Evolutionary conservation across 208 protist species (phyloP).

Genomic region (Acanthamoeba sp.): DNA sequence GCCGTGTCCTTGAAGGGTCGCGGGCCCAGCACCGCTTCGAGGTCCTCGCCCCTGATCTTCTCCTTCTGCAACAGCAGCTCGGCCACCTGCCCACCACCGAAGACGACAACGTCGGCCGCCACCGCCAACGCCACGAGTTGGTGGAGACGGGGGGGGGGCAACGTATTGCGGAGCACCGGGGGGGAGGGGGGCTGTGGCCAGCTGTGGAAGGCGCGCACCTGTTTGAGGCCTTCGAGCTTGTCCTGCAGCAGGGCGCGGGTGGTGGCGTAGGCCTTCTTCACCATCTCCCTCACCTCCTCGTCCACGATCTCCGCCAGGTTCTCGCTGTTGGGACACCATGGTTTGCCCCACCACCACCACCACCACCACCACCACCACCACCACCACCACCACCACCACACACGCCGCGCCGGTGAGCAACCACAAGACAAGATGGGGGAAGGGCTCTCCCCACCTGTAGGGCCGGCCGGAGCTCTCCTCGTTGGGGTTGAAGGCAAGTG

Average conservation of each 20-base stretch:
- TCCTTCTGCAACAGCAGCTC: conserved; percentile 92
- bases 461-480: conserved; percentile 57
- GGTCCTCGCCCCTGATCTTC: conserved; percentile 91
- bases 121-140: too few species aligned
- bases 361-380: too few species aligned
- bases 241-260: conserved; percentile 72
- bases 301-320: conserved; percentile 95
- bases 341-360: too few species aligned
- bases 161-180: too few species aligned
- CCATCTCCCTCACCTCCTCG: conserved; percentile 73
- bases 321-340: conserved; percentile 83
- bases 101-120: too few species aligned
- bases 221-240: conserved; percentile 68
- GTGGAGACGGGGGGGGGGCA: not conserved
- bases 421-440: not conserved
- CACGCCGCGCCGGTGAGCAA: too few species aligned
- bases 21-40: conserved; percentile 75
- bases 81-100: conserved; percentile 82
- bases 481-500: conserved; percentile 78
- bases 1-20: conserved; percentile 33
- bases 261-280: conserved; percentile 30
- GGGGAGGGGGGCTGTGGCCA: not conserved
- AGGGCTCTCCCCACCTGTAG: conserved; percentile 38
- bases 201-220: too few species aligned
- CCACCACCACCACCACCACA: too few species aligned